These are phyloP conservation scores for Coemansia furcata DNA, from an alignment of 192 early-diverging fungal genomes.

Conservation along the genomic window DNA sequence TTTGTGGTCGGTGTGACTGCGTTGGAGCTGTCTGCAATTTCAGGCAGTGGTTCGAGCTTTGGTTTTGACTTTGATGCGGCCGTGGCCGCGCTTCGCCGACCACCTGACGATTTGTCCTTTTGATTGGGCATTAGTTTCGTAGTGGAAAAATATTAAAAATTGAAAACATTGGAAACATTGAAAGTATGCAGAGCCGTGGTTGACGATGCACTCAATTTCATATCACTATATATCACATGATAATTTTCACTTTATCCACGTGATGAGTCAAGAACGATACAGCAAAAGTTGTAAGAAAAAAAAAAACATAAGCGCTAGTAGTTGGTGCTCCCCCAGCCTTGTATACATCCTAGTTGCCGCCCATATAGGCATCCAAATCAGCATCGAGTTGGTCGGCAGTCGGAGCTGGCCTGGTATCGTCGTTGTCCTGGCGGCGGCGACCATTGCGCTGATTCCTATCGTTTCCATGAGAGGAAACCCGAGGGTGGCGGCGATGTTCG, in stretches of 20 bases:
- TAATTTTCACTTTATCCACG: no score
- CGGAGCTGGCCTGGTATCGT: neutral
- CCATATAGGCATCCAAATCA: slow-evolving; percentile 51
- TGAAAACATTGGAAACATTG: neutral
- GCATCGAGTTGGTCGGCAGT: slow-evolving; percentile 46
- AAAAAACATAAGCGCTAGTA: neutral
- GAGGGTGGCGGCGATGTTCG: neutral
- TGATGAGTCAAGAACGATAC: no score
- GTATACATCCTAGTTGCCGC: neutral
- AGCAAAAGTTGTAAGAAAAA: neutral
- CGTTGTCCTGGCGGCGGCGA: neutral
- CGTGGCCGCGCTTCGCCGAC: slow-evolving; percentile 4
- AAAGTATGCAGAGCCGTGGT: no score
- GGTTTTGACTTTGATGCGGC: slow-evolving; percentile 4
- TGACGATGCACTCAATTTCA: neutral
- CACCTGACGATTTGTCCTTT: slow-evolving; percentile 13
- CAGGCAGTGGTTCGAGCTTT: slow-evolving; percentile 39
- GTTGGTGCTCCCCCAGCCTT: neutral
- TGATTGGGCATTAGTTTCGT: slow-evolving; percentile 19
- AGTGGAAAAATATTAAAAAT: neutral
- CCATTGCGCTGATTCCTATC: neutral
- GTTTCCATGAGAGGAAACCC: neutral
- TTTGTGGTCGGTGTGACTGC: neutral
- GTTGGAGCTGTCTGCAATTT: slow-evolving; percentile 10
- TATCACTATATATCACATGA: no score